Percentiles rank a stretch among this genome's conserved stretches.
These are phyloP conservation scores for Acorus calamus DNA, from an alignment of 106 monocot genomes.

Conservation along the genomic window DNA sequence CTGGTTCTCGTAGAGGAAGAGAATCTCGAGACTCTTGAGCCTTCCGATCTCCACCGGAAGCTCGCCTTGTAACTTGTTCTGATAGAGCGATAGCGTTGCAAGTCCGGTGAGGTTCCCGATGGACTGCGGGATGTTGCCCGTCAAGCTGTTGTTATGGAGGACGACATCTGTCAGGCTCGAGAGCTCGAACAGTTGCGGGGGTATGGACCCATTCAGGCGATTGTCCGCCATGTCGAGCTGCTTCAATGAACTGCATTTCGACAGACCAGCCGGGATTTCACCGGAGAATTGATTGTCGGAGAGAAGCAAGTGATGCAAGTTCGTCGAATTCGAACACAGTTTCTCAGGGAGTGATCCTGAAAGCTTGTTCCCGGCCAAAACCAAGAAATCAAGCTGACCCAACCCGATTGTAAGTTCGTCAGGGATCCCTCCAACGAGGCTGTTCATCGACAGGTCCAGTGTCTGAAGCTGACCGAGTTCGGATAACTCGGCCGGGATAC, in stretches of 20 bases:
- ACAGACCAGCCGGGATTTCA: constrained; percentile 32
- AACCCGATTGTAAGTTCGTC: constrained; percentile 26
- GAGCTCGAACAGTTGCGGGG: constrained; percentile 46
- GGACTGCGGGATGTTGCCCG: constrained; percentile 37
- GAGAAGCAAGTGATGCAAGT: constrained; percentile 43
- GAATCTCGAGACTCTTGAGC: constrained; percentile 45
- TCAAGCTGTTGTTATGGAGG: constrained; percentile 87
- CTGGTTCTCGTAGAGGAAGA: constrained; percentile 88
- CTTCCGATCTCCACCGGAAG: constrained; percentile 42
- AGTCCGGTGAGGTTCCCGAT: constrained; percentile 54
- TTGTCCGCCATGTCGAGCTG: constrained; percentile 77
- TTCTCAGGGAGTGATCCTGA: constrained; percentile 44
- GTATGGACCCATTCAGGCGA: constrained; percentile 51
- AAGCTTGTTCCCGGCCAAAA: constrained; percentile 52
- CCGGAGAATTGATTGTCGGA: constrained; percentile 71
- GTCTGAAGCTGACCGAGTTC: constrained; percentile 25
- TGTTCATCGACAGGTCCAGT: constrained; percentile 62
- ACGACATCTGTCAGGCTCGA: constrained; percentile 57
- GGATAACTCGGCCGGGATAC: constrained; percentile 34
- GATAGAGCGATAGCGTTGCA: constrained; percentile 47
- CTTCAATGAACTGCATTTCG: constrained; percentile 31
- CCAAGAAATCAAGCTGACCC: constrained; percentile 45
- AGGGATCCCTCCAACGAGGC: constrained; percentile 47
- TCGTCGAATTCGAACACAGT: constrained; percentile 36
- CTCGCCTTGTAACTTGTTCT: constrained; percentile 50